Evolutionary conservation across 2,329 filamentous ascomycete species (phyloP).

Genomic region (Aspergillus eucalypticola): DNA sequence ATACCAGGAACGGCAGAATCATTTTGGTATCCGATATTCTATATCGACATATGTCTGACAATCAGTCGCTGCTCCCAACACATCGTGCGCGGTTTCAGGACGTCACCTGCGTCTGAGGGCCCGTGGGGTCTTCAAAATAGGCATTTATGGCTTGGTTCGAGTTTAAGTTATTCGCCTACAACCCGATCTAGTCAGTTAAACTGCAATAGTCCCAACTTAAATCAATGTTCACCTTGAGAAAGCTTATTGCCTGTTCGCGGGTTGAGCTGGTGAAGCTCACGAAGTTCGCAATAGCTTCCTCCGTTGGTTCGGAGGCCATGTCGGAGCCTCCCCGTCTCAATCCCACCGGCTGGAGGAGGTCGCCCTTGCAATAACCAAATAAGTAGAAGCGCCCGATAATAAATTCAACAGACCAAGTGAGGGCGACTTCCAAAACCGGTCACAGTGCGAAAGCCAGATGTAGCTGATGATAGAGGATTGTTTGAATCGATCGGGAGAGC

Average conservation of each 20-base stretch:
- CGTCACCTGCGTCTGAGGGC: constrained; percentile 35
- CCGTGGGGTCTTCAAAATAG: constrained; percentile 48
- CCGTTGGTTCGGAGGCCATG: constrained; percentile 42
- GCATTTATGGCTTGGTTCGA: constrained; percentile 50
- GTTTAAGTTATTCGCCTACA: constrained; percentile 48
- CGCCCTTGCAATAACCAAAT: background rate
- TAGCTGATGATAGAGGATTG: background rate
- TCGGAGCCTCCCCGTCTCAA: constrained; percentile 5
- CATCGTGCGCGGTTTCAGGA: background rate
- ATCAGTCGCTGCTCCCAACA: constrained; percentile 9
- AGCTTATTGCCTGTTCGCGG: constrained; percentile 42
- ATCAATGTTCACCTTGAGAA: constrained; percentile 38
- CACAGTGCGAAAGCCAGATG: background rate
- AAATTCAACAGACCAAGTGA: background rate
- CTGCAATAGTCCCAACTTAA: background rate
- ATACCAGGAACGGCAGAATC: constrained; percentile 31
- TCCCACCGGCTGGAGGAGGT: background rate
- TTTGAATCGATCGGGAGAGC: constrained; percentile 6
- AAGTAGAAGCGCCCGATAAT: background rate
- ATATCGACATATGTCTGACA: constrained; percentile 9
- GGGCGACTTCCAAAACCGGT: background rate
- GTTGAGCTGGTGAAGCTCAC: constrained; percentile 43
- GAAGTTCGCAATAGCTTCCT: constrained; percentile 45
- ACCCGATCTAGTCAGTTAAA: constrained; percentile 15
- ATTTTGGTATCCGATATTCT: constrained; percentile 26